Evolutionary conservation across 2,329 filamentous ascomycete species (phyloP).

Genomic region (Cladorrhinum sp.): DNA sequence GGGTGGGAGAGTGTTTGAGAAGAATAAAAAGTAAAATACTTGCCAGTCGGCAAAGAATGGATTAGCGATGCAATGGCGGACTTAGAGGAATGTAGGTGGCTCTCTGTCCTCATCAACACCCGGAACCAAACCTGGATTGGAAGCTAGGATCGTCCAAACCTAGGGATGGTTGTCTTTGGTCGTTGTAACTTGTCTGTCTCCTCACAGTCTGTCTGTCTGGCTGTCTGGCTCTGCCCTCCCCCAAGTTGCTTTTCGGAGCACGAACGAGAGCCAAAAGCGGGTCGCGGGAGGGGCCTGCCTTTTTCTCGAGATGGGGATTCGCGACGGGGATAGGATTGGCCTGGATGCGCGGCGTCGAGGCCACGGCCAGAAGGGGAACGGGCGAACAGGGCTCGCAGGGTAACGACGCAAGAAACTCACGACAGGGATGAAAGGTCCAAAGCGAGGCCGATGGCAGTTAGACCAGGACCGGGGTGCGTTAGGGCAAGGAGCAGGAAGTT

Average conservation of each 20-base stretch:
- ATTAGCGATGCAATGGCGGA: slow-evolving; percentile 3
- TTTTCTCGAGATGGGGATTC: slow-evolving; percentile 15
- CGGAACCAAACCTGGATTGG: background rate
- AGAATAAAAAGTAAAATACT: background rate
- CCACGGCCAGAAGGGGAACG: slow-evolving; percentile 5
- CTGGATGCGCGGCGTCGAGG: slow-evolving; percentile 7
- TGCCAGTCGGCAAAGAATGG: slow-evolving; percentile 5
- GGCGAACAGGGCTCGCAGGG: slow-evolving; percentile 5
- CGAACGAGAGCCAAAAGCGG: slow-evolving; percentile 10
- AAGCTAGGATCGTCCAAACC: background rate
- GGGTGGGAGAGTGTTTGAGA: background rate
- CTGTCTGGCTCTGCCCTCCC: background rate
- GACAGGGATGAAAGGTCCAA: slow-evolving; percentile 3
- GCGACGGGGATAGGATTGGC: slow-evolving; percentile 16
- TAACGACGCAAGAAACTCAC: slow-evolving; percentile 10
- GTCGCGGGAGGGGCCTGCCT: slow-evolving; percentile 14
- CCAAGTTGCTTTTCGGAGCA: background rate
- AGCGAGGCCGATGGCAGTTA: background rate
- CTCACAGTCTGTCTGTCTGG: background rate
- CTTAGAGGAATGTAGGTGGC: slow-evolving; percentile 1
- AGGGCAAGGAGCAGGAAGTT: slow-evolving; percentile 14
- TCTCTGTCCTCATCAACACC: background rate
- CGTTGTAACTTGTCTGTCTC: background rate
- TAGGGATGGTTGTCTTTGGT: slow-evolving; percentile 1
- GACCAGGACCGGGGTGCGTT: slow-evolving; percentile 14